phyloP scores from a whole-genome alignment of 768 basidiomycete species.

The Agrocybe pediades region DNA sequence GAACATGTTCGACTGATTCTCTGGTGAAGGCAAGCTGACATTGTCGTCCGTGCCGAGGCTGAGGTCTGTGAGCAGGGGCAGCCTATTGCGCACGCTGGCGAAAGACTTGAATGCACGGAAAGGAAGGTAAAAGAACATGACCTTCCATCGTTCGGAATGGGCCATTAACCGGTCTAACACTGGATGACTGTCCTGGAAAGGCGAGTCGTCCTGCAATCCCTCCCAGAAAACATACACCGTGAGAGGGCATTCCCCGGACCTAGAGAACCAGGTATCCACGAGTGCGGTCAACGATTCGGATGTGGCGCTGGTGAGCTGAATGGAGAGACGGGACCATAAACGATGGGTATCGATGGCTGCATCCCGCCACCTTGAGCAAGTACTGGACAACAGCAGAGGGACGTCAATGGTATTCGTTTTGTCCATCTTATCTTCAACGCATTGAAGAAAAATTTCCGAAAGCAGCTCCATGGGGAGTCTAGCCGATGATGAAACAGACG shows the following conservation, averaged over 20 bases:
- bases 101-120: conserved; percentile 31
- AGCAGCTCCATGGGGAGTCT: conserved; percentile 39
- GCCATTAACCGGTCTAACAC: conserved; percentile 31
- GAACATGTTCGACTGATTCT: conserved; percentile 28
- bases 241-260: conserved; percentile 33
- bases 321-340: conserved; percentile 42
- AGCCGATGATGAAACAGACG: conserved; percentile 17
- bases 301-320: conserved; percentile 25
- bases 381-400: conserved; percentile 39
- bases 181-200: conserved; percentile 27
- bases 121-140: conserved; percentile 36
- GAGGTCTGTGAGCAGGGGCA: conserved; percentile 32
- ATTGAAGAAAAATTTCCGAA: conserved; percentile 44
- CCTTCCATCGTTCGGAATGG: conserved; percentile 33
- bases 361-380: conserved; percentile 41
- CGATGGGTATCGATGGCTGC: conserved; percentile 39
- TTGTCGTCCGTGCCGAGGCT: conserved; percentile 36
- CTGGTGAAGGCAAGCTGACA: conserved; percentile 8
- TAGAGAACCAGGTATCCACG: conserved; percentile 32
- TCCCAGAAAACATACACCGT: conserved; percentile 37
- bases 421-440: conserved; percentile 35
- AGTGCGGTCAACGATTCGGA: conserved; percentile 22
- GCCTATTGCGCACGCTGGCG: conserved; percentile 23
- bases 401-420: conserved; percentile 34
- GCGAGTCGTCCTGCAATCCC: conserved; percentile 30